These are phyloP conservation scores for Mrakiaceae sp. DNA, from an alignment of 1,284 basidiomycete species.

Conservation along the genomic window DNA sequence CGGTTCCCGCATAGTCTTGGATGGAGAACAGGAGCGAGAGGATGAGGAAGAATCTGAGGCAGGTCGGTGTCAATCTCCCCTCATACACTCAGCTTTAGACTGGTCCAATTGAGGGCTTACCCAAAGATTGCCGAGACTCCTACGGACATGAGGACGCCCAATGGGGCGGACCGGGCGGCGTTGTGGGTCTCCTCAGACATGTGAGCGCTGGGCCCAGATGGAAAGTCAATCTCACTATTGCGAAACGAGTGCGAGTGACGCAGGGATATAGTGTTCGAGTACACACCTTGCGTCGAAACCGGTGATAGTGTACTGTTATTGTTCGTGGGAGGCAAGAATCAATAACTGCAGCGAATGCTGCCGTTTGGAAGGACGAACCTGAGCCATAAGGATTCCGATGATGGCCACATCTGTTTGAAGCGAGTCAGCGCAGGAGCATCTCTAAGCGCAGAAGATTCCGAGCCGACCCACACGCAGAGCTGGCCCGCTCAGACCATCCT, in stretches of 20 bases:
- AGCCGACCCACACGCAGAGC: too few relatives aligned
- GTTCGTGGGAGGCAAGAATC: too few relatives aligned
- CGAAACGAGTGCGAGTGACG: conserved; percentile 43
- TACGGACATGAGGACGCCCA: conserved; percentile 44
- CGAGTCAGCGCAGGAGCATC: too few relatives aligned
- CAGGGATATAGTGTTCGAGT: background rate
- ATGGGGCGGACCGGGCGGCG: conserved; percentile 33
- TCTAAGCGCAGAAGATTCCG: too few relatives aligned
- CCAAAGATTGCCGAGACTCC: conserved; percentile 51
- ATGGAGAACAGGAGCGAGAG: conserved; percentile 61
- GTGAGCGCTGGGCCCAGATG: conserved; percentile 28
- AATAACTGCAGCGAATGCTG: too few relatives aligned
- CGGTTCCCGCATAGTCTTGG: conserved; percentile 50
- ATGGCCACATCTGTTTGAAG: conserved; percentile 31
- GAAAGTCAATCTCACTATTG: conserved; percentile 19
- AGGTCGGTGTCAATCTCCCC: background rate
- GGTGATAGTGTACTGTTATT: conserved; percentile 35
- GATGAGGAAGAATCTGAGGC: conserved; percentile 56
- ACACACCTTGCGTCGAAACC: conserved; percentile 35
- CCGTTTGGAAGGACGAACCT: too few relatives aligned
- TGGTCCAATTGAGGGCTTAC: background rate
- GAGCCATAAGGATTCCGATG: conserved; percentile 51
- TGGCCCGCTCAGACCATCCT: conserved; percentile 54
- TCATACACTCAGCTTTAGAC: background rate
- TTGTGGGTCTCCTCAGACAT: conserved; percentile 69